Conservation (phyloP, 139 green algal genomes). For the Chlorella ohadii region DNA sequence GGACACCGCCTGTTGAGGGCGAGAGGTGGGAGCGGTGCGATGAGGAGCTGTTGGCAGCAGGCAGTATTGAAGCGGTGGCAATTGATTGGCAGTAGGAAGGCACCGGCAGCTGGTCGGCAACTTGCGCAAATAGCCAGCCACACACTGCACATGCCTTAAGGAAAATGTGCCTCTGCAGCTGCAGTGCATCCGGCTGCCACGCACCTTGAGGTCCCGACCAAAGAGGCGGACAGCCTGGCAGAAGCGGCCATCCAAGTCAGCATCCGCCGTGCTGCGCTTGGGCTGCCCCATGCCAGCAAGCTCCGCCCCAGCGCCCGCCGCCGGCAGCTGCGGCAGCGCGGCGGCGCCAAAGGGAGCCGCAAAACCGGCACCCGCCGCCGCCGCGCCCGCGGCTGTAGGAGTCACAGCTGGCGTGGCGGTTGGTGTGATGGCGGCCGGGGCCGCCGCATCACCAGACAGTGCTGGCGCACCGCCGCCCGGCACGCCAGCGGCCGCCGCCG, state of each 20-base stretch:
- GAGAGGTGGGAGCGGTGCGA: background rate
- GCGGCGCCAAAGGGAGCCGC: conserved; percentile 10
- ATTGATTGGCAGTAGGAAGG: too few relatives aligned
- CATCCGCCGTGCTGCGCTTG: conserved; percentile 1
- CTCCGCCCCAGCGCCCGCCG: background rate
- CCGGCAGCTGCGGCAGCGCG: background rate
- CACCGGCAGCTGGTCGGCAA: too few relatives aligned
- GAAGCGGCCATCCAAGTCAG: conserved; percentile 60
- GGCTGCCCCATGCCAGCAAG: background rate
- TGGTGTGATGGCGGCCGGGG: background rate
- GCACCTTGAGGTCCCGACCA: conserved; percentile 53
- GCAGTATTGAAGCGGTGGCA: too few relatives aligned
- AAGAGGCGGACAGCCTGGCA: conserved; percentile 61
- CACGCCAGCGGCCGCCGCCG: background rate
- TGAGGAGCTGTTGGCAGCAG: too few relatives aligned
- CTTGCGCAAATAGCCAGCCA: too few relatives aligned
- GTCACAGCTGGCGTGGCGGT: background rate
- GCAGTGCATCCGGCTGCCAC: background rate
- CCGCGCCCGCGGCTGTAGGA: background rate
- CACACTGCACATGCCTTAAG: too few relatives aligned
- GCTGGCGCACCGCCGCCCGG: background rate
- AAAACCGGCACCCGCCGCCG: background rate
- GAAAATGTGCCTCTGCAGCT: too few relatives aligned
- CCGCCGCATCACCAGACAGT: background rate
- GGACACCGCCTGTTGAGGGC: conserved; percentile 51